phyloP scores from a whole-genome alignment of 345 rosid species.

The Murraya paniculata region DNA sequence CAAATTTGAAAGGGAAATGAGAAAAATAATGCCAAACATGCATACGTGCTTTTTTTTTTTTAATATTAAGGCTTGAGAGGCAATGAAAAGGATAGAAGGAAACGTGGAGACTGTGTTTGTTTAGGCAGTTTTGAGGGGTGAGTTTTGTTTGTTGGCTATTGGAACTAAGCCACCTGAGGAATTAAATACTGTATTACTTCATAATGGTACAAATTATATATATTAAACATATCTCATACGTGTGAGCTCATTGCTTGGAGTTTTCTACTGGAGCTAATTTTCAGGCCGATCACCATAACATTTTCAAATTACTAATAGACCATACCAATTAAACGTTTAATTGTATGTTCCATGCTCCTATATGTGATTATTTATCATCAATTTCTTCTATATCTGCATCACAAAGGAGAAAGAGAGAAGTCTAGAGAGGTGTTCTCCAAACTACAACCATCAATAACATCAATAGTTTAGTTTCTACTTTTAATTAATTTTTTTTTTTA shows the following conservation, averaged over 20 bases:
- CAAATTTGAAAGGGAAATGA: not conserved
- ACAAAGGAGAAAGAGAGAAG: too few relatives aligned
- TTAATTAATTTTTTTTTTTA: too few relatives aligned
- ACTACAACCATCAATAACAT: too few relatives aligned
- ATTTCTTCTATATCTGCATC: too few relatives aligned
- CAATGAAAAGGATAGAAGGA: not conserved
- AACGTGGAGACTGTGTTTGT: not conserved
- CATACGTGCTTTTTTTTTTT: too few relatives aligned
- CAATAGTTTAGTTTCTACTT: too few relatives aligned
- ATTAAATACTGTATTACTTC: constrained; percentile 9
- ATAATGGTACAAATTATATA: not conserved
- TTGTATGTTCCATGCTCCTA: not conserved
- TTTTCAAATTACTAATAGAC: not conserved
- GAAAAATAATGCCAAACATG: not conserved
- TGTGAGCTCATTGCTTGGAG: constrained; percentile 27
- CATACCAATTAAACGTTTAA: not conserved
- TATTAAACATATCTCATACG: not conserved
- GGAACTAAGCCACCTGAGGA: constrained; percentile 20
- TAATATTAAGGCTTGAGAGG: not conserved
- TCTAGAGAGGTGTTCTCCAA: too few relatives aligned
- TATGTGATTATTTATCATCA: too few relatives aligned
- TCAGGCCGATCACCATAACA: too few relatives aligned
- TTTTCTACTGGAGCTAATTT: not conserved
- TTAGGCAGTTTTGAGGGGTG: constrained; percentile 33
- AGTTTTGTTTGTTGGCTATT: constrained; percentile 35